Conservation (phyloP, 495 filamentous ascomycete genomes). For the Cenococcum geophilum region DNA sequence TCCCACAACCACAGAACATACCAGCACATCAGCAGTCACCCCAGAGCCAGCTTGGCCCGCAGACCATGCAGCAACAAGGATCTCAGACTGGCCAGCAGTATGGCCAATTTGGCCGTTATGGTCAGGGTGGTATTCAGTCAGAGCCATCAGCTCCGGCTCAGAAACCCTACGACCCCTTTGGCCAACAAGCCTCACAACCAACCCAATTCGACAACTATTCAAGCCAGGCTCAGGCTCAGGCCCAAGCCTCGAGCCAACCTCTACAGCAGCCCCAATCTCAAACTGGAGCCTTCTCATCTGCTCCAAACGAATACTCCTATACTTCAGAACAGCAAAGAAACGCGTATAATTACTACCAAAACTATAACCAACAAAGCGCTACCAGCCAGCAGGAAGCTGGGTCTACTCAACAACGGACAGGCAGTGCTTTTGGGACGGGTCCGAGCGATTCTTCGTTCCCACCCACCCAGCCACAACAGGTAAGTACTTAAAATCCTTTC, state of each 20-base stretch:
- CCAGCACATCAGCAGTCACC: conserved; percentile 41
- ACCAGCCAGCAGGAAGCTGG: conserved; percentile 67
- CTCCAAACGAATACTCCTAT: conserved; percentile 76
- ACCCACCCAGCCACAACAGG: conserved; percentile 37
- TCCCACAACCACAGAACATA: conserved; percentile 37
- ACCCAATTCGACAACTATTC: conserved; percentile 55
- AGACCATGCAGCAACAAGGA: conserved; percentile 39
- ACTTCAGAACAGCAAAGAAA: conserved; percentile 68
- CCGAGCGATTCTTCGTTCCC: conserved; percentile 62
- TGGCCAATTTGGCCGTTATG: conserved; percentile 67
- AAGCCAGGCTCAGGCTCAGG: conserved; percentile 41
- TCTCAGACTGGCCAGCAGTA: conserved; percentile 42
- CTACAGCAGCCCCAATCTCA: conserved; percentile 45
- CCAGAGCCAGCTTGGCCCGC: conserved; percentile 45
- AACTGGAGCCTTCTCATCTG: conserved; percentile 60
- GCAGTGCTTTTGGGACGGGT: conserved; percentile 69
- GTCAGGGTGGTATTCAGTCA: conserved; percentile 46
- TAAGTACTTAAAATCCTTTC: conserved; percentile 19
- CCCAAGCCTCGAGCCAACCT: conserved; percentile 34
- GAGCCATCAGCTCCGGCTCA: conserved; percentile 57
- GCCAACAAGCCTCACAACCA: conserved; percentile 56
- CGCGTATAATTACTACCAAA: conserved; percentile 72
- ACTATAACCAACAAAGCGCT: conserved; percentile 63
- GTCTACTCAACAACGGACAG: conserved; percentile 59
- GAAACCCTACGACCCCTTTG: conserved; percentile 86